Base-by-base conservation (phyloP, 257 asterid species). In the Solanum paucissectum region DNA sequence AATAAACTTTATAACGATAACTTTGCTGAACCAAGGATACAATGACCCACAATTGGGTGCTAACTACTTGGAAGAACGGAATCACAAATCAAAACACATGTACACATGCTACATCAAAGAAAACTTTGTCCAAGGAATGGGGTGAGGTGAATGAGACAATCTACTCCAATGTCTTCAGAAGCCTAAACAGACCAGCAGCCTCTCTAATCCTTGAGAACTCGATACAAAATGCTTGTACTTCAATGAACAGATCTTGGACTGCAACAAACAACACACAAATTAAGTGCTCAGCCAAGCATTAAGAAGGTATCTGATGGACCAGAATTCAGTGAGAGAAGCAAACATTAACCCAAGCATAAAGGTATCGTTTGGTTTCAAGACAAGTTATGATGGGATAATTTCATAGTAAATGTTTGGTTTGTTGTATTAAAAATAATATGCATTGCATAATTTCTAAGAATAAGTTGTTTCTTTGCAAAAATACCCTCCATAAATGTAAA, bases 161-260 rank as follows among this genome's bases (percentile, higher is more conserved):
- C 91, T 92, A 93, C 84, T 95, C 98, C 94, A 95, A 90, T 85
- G 95, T 95, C 89, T 95, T 95, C 72, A 97, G 98, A 85, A 95
- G 98, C 92, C 98, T 92, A 87, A 95, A 97, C 23, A 97, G 89
- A 55, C 97, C 97, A 1, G 98, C 98, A 60, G 99, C 99, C 90
- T 97, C 99, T 89, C 98, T 93, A 77, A 95, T 95, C 91, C 98
- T 91, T 42, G 99, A 97, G 93, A 97, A 97, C 95, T 95, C 98
- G 84, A 95, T 97, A 92, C 99, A 97, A 91, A 97, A 95, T 52
- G 99, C 98, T 94, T 95, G 98, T 72, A 97, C 98, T 92, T 97
- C 99, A 37, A 94, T 95, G 88, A 95, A 97, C 84, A 97, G 94
- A 92, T 97, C 99, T 81, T 95, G 94, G 91, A 95, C 99, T 97